Evolutionary conservation across 2,329 filamentous ascomycete genomes (phyloP).

Genomic region (Leptodontidium sp.): DNA sequence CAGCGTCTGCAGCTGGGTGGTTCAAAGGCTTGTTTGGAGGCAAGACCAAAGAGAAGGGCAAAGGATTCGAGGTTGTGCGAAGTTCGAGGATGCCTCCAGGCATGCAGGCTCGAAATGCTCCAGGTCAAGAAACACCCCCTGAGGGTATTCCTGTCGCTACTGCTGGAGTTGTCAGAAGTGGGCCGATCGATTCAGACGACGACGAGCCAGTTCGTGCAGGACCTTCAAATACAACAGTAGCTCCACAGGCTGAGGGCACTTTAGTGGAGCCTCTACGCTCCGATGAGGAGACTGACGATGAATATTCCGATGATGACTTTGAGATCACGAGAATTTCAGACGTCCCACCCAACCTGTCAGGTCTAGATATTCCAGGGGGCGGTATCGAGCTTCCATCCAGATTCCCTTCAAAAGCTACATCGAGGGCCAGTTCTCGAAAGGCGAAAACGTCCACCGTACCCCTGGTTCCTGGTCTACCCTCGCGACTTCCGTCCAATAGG

Average conservation of each 20-base stretch:
- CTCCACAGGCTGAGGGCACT: slow-evolving; percentile 37
- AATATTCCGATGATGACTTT: slow-evolving; percentile 56
- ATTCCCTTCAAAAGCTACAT: slow-evolving; percentile 65
- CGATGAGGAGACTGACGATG: slow-evolving; percentile 57
- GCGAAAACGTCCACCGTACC: slow-evolving; percentile 34
- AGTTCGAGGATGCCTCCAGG: slow-evolving; percentile 86
- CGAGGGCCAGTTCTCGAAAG: slow-evolving; percentile 43
- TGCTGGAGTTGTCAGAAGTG: slow-evolving; percentile 50
- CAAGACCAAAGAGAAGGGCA: slow-evolving; percentile 92
- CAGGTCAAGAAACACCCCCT: slow-evolving; percentile 71
- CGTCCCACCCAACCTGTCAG: slow-evolving; percentile 64
- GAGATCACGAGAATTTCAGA: slow-evolving; percentile 55
- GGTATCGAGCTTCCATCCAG: slow-evolving; percentile 63
- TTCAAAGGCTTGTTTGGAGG: slow-evolving; percentile 80
- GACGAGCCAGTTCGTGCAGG: slow-evolving; percentile 58
- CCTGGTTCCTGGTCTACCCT: slow-evolving; percentile 51
- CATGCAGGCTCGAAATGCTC: slow-evolving; percentile 63
- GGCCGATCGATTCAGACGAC: slow-evolving; percentile 68
- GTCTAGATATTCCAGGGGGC: slow-evolving; percentile 57
- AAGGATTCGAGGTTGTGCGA: slow-evolving; percentile 95
- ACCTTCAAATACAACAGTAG: slow-evolving; percentile 41
- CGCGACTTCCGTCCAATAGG: slow-evolving; percentile 32
- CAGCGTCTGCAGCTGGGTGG: slow-evolving; percentile 90
- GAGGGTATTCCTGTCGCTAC: slow-evolving; percentile 69
- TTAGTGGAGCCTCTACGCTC: slow-evolving; percentile 42